These are phyloP conservation scores for Alternaria longipes DNA, from an alignment of 2,329 filamentous ascomycete genomes.

Conservation along the genomic window DNA sequence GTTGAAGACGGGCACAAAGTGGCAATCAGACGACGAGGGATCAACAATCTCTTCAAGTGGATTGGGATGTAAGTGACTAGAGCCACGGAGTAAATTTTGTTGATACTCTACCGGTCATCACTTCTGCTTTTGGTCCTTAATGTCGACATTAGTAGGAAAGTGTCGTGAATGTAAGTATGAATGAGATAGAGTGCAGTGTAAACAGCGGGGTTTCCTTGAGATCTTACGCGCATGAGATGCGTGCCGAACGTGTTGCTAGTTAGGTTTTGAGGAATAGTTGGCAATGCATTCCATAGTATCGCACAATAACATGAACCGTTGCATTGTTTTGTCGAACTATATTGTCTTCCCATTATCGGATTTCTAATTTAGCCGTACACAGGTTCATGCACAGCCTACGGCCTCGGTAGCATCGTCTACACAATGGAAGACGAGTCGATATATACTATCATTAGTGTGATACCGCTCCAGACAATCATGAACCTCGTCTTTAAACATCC, in stretches of 20 bases:
- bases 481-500: too few relatives aligned
- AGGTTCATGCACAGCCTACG: background rate
- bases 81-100: too few relatives aligned
- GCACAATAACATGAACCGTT: too few relatives aligned
- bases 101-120: background rate
- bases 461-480: too few relatives aligned
- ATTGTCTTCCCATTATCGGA: background rate
- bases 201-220: background rate
- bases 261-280: too few relatives aligned
- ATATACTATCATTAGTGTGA: too few relatives aligned
- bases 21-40: background rate
- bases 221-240: background rate
- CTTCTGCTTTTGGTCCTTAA: background rate
- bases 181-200: background rate
- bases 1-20: background rate
- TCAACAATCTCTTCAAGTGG: background rate
- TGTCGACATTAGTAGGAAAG: background rate
- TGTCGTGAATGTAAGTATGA: background rate
- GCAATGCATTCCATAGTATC: too few relatives aligned
- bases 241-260: background rate
- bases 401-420: too few relatives aligned
- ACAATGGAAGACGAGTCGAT: too few relatives aligned
- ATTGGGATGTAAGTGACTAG: too few relatives aligned
- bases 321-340: too few relatives aligned
- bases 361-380: background rate